Evolutionary conservation across 495 filamentous ascomycete species (phyloP).

Genomic region (Aspergillus ellipticus): DNA sequence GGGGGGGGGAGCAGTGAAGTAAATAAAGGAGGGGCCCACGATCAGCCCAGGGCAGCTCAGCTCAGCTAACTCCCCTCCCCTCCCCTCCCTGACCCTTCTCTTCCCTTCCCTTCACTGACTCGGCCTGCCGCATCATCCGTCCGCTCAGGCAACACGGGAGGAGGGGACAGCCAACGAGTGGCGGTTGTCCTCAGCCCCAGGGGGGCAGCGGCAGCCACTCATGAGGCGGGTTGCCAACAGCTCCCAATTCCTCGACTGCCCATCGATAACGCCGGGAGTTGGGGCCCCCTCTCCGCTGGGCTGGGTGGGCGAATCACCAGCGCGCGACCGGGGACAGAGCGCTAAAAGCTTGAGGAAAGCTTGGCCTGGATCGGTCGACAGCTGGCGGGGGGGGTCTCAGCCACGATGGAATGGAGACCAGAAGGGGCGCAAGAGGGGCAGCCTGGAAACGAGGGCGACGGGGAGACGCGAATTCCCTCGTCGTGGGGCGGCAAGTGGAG

Average conservation of each 20-base stretch:
- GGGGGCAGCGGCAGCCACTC: constrained; percentile 1
- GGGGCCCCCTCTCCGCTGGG: background rate
- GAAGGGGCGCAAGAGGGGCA: background rate
- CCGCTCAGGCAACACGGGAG: constrained; percentile 8
- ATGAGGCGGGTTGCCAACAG: background rate
- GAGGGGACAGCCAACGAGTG: constrained; percentile 1
- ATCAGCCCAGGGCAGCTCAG: background rate
- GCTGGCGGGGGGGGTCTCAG: background rate
- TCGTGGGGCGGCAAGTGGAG: background rate
- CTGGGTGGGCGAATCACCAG: constrained; percentile 10
- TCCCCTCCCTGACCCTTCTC: background rate
- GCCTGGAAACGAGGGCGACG: background rate
- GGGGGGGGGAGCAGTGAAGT: background rate
- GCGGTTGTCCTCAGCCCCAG: background rate
- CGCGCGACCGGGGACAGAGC: background rate
- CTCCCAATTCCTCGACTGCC: background rate
- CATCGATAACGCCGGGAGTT: background rate
- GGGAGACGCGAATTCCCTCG: background rate
- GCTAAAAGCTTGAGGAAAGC: constrained; percentile 24
- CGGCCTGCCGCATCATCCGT: constrained; percentile 4
- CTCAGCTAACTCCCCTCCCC: background rate
- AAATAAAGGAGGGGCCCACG: background rate
- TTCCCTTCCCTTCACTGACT: background rate
- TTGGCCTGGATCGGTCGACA: constrained; percentile 12
- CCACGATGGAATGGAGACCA: background rate